Percentiles rank a stretch among this genome's conserved stretches.
Conservation (phyloP, 2,329 filamentous ascomycete genomes). For the Sclerotinia sclerotiorum region DNA sequence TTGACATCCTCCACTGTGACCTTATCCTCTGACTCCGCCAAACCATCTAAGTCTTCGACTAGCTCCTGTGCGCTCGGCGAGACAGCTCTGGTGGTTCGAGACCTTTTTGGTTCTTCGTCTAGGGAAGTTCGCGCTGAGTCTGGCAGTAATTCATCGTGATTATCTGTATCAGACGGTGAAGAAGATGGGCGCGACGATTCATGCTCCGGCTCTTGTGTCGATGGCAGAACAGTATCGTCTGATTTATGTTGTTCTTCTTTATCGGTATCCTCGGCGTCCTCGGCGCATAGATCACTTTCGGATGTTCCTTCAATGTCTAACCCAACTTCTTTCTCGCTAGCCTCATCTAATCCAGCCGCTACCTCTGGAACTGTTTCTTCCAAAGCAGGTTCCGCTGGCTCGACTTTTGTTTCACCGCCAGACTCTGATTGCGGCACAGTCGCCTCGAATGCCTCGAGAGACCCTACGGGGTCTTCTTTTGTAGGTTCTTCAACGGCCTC, state of each 20-base stretch:
- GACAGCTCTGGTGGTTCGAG: constrained; percentile 13
- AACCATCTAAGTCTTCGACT: constrained; percentile 36
- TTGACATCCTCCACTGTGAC: neutral
- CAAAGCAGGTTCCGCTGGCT: neutral
- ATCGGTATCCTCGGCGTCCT: neutral
- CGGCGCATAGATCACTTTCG: neutral
- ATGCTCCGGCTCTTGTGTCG: constrained; percentile 25
- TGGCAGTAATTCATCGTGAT: constrained; percentile 32
- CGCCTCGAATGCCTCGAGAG: constrained; percentile 4
- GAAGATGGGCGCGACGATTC: constrained; percentile 36
- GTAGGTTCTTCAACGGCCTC: neutral
- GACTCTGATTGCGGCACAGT: neutral
- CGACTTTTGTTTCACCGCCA: neutral
- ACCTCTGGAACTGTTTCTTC: neutral
- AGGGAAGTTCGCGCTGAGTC: constrained; percentile 40
- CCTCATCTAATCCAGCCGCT: neutral
- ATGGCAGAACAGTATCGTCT: constrained; percentile 22
- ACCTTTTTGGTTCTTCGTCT: constrained; percentile 37
- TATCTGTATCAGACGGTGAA: constrained; percentile 38
- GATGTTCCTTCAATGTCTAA: neutral
- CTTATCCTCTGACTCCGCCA: constrained; percentile 29
- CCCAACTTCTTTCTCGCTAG: neutral
- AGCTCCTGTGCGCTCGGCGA: constrained; percentile 32
- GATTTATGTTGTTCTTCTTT: neutral
- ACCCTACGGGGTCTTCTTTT: neutral